Conservation (phyloP, 192 early-diverging fungal genomes). For the Coemansia sp. region DNA sequence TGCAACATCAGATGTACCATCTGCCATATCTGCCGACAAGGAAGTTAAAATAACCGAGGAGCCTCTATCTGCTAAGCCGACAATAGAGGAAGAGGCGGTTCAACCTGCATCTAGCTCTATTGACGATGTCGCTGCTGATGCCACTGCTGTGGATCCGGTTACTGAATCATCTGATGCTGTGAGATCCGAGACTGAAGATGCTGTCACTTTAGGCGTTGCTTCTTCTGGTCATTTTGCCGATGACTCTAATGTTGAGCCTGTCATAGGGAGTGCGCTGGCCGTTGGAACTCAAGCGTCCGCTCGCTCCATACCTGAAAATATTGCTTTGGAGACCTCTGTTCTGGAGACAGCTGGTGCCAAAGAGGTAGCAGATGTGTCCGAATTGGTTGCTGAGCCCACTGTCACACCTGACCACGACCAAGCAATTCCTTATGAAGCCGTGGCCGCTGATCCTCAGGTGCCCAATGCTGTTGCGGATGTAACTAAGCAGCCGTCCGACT, state of each 20-base stretch:
- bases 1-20: not conserved
- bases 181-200: not conserved
- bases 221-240: too few species aligned
- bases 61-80: not conserved
- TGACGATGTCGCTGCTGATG: not conserved
- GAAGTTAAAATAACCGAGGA: not conserved
- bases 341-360: not conserved
- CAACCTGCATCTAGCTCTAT: not conserved
- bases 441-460: not conserved
- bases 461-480: slow-evolving; percentile 5
- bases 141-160: not conserved
- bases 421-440: not conserved
- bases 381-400: not conserved
- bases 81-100: not conserved
- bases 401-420: not conserved
- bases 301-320: not conserved
- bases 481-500: not conserved
- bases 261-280: not conserved
- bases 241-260: too few species aligned
- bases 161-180: not conserved
- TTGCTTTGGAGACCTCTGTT: not conserved
- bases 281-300: not conserved
- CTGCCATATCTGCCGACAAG: not conserved
- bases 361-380: not conserved
- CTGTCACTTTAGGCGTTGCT: too few species aligned